Base-by-base conservation (phyloP, 2,329 filamentous ascomycete genomes). In the Aspergillus chevalieri region DNA sequence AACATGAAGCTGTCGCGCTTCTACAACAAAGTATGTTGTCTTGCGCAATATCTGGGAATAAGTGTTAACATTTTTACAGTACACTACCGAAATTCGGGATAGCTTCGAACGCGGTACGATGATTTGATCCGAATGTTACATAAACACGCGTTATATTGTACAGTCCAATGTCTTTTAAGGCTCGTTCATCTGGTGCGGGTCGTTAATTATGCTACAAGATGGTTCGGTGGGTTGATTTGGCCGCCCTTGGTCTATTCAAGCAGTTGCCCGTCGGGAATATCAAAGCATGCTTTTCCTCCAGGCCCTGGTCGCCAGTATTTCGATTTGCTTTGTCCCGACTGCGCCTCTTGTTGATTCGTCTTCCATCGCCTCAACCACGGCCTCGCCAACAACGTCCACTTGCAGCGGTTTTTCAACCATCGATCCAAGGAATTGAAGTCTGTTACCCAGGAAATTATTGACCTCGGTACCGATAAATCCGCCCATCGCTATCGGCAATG, bases 81-180 rank as follows among this genome's bases (percentile, higher is more conserved):
- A 98, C 71, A 98, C 93, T 43, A 84, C 87, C 28, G 93, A 98
- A 69, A 97, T 98, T 62, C 79, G 93, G 65, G 93, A 98, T 66
- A 96, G 87, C 70, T 98, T 98, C 68, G 93, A 98, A 79, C 82
- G 93, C 56, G 93, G 93, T 15, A 97, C 93, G 3, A 94, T 94
- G 81, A 93, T 97, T 68, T 97, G 78, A 73, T 57, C 52, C 39
- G 38, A 47, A 51, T 53, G 17, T 49, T 52, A 55, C 57, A 49
- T 51, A 49, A 47, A 48, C 26, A 48, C 26, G 26, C 4, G 52
- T 54, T 45, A 33, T 60, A 53, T 44, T 50, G 47, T 59, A 57
- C 57, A 57, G 44, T 47, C 22, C 43, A 38, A 22, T 24, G 46
- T 19, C n/a, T 8, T 38, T 52, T 56, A 58, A 54, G 51, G 48